A percentile compares a stretch with the other conserved stretches of the same genome.
Conservation (phyloP, 495 filamentous ascomycete genomes). For the Lophium mytilinum region DNA sequence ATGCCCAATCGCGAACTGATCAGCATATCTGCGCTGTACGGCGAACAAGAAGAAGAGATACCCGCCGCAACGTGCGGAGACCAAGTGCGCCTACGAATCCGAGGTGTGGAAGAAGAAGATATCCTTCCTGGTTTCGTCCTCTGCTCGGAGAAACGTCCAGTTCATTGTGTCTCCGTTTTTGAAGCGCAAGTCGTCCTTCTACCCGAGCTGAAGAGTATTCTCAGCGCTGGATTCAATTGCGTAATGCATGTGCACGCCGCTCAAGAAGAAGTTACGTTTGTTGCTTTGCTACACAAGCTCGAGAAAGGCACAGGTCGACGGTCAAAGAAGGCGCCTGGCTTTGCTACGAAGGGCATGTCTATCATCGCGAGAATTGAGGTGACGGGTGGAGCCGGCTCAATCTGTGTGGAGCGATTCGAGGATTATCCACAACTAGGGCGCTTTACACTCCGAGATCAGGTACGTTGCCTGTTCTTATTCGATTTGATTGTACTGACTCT, state of each 20-base stretch:
- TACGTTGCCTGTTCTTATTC: conserved; percentile 34
- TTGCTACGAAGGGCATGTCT: conserved; percentile 83
- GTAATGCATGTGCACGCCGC: conserved; percentile 86
- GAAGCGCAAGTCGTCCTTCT: conserved; percentile 94
- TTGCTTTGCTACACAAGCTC: conserved; percentile 78
- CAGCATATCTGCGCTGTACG: conserved; percentile 75
- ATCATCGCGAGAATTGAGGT: conserved; percentile 91
- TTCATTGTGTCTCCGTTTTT: conserved; percentile 81
- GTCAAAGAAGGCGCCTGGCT: conserved; percentile 85
- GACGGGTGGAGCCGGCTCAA: conserved; percentile 69
- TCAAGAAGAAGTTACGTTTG: conserved; percentile 91
- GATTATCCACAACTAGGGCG: conserved; percentile 91
- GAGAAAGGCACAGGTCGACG: conserved; percentile 94
- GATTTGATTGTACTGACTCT: background rate
- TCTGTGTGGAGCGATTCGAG: conserved; percentile 89
- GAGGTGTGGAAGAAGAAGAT: conserved; percentile 95
- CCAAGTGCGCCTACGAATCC: conserved; percentile 84
- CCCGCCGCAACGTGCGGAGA: conserved; percentile 75
- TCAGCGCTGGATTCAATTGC: conserved; percentile 83
- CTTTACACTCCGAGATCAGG: conserved; percentile 92
- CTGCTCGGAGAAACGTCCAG: conserved; percentile 82
- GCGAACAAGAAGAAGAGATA: conserved; percentile 94
- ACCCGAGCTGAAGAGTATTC: conserved; percentile 81
- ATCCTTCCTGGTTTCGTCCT: conserved; percentile 95
- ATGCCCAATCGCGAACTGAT: conserved; percentile 89